Percentiles rank a stretch among this genome's conserved stretches.
Evolutionary conservation across 2,329 filamentous ascomycete species (phyloP).

Genomic region (Stemphylium lycopersici): DNA sequence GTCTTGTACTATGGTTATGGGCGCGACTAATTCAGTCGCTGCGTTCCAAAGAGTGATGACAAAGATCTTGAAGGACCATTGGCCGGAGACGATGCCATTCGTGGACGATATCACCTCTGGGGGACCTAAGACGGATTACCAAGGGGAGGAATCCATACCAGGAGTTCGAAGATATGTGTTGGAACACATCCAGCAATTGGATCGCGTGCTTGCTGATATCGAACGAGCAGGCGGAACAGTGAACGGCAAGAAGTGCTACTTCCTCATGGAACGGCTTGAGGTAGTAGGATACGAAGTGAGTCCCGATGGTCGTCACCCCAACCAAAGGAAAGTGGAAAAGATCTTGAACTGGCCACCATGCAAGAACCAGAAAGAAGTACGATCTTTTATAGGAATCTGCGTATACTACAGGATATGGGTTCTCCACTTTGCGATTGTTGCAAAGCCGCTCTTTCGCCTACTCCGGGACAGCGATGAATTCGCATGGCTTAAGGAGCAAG

Average conservation of each 20-base stretch:
- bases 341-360: too few relatives aligned
- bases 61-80: conserved; percentile 6
- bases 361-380: too few relatives aligned
- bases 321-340: too few relatives aligned
- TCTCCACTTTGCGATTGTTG: too few relatives aligned
- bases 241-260: background rate
- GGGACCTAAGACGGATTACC: conserved; percentile 1
- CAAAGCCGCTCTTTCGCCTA: too few relatives aligned
- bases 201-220: conserved; percentile 1
- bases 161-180: background rate
- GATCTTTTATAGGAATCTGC: too few relatives aligned
- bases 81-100: background rate
- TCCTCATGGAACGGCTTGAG: too few relatives aligned
- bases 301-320: too few relatives aligned
- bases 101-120: conserved; percentile 2
- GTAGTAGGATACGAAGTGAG: too few relatives aligned
- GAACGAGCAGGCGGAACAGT: background rate
- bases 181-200: background rate
- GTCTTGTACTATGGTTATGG: conserved; percentile 2
- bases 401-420: too few relatives aligned
- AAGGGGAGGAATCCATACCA: background rate
- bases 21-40: conserved; percentile 1
- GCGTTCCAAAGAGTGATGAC: conserved; percentile 3
- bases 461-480: too few relatives aligned
- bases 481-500: too few relatives aligned